These are phyloP conservation scores for Diplogelasinospora grovesii DNA, from an alignment of 495 filamentous ascomycete species.

Conservation along the genomic window DNA sequence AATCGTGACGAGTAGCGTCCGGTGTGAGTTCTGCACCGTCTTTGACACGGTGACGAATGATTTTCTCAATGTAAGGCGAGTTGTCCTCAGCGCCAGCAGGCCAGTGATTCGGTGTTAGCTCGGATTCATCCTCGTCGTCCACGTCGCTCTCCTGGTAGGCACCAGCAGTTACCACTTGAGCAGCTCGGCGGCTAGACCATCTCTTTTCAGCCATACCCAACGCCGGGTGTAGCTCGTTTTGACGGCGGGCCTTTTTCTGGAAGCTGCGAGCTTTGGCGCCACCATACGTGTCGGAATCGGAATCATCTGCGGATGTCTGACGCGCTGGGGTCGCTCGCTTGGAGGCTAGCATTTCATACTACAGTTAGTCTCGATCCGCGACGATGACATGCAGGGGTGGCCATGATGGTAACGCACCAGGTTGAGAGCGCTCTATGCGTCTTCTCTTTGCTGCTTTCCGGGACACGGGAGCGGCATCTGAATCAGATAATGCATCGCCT, in stretches of 20 bases:
- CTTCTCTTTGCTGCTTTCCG: conserved; percentile 43
- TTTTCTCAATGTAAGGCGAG: conserved; percentile 75
- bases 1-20: conserved; percentile 67
- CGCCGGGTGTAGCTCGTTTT: conserved; percentile 52
- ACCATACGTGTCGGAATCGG: conserved; percentile 69
- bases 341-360: conserved; percentile 45
- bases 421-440: conserved; percentile 43
- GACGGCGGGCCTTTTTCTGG: conserved; percentile 65
- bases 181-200: conserved; percentile 83
- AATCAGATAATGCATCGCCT: conserved; percentile 64
- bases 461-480: conserved; percentile 50
- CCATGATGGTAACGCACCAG: conserved; percentile 32
- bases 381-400: neutral
- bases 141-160: conserved; percentile 81
- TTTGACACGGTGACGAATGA: conserved; percentile 77
- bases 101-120: conserved; percentile 57
- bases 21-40: conserved; percentile 54
- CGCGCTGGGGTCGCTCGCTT: conserved; percentile 56
- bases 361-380: conserved; percentile 17
- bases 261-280: conserved; percentile 57
- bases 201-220: conserved; percentile 66
- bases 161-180: conserved; percentile 78
- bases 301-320: conserved; percentile 54
- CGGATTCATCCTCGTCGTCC: conserved; percentile 53
- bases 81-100: conserved; percentile 58